Evolutionary conservation across 2,329 filamentous ascomycete species (phyloP), one percentile per base, ranked within the genome.

Genomic region (Pyrenochaeta sp.): DNA sequence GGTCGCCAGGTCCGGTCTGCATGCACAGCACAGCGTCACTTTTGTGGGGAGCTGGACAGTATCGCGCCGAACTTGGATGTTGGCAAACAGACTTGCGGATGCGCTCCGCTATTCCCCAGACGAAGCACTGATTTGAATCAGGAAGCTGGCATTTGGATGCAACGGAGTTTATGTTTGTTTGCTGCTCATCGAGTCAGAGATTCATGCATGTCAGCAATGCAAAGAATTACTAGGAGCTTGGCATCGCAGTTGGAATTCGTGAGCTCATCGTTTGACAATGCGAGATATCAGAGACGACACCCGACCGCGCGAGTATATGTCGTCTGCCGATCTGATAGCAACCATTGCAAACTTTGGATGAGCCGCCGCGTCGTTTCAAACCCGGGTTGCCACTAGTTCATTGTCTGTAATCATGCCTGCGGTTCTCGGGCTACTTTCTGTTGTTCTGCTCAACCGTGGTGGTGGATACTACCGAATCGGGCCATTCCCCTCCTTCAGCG

Each of bases 41-140:
- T 67, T 75, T 71, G 71, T 73, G 72, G 72, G 69, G 70, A 61
- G 52, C 64, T 60, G 59, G 62, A 63, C 67, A 56, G 64, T 70
- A 42, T 64, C 55, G 64, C 70, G 65, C 63, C 59, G 47, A 56
- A 58, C 59, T 64, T 60, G 59, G 56, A 48, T 65, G 57, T 57
- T 55, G 56, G 58, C 67, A 64, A 57, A 64, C 64, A 59, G 58
- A 56, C 55, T 64, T 49, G 57, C 71, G 72, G 72, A 73, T 69
- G 68, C 67, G 54, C 71, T 66, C 67, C 65, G 63, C 58, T 44
- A 46, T 62, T 66, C 69, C 70, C 66, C 71, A 72, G 66, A 67
- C 65, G 66, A 68, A 19, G 46, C 40, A 37, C 40, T 45, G 56
- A 40, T 22, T 51, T 64, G 52, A 61, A 67, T 66, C 58, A 63